These are phyloP conservation scores for Rhizopogon vinicolor DNA, from an alignment of 768 basidiomycete genomes.

Conservation along the genomic window DNA sequence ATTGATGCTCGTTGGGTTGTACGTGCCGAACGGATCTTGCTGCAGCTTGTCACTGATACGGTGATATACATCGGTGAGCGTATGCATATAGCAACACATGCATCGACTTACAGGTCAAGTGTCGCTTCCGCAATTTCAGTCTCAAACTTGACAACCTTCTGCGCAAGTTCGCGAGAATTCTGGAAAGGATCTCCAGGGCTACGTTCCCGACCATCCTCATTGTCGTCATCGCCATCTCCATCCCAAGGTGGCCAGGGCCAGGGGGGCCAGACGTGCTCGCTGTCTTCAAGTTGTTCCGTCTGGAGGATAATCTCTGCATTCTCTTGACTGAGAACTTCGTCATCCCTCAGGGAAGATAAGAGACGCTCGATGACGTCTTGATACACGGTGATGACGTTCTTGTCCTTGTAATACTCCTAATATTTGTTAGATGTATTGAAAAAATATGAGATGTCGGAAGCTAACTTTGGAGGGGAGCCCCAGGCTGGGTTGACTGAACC, in stretches of 20 bases:
- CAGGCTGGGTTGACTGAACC: slow-evolving; percentile 77
- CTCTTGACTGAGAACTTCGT: slow-evolving; percentile 20
- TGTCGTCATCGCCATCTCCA: slow-evolving; percentile 46
- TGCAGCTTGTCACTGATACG: slow-evolving; percentile 54
- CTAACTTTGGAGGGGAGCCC: slow-evolving; percentile 84
- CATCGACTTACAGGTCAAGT: slow-evolving; percentile 61
- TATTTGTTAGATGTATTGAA: slow-evolving; percentile 1
- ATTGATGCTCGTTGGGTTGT: slow-evolving; percentile 75
- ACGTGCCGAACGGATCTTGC: slow-evolving; percentile 81
- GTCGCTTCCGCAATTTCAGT: slow-evolving; percentile 70
- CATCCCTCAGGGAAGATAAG: slow-evolving; percentile 53
- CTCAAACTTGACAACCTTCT: slow-evolving; percentile 75
- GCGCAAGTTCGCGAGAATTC: slow-evolving; percentile 59
- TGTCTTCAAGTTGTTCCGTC: slow-evolving; percentile 33
- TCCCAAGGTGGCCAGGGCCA: slow-evolving; percentile 90
- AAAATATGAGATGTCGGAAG: not conserved
- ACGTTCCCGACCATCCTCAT: slow-evolving; percentile 30
- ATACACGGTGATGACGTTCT: slow-evolving; percentile 65
- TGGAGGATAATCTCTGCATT: slow-evolving; percentile 24
- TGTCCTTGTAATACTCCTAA: slow-evolving; percentile 88
- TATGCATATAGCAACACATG: not conserved
- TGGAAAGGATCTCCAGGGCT: slow-evolving; percentile 28
- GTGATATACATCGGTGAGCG: not conserved
- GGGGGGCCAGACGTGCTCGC: slow-evolving; percentile 57
- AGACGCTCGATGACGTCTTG: slow-evolving; percentile 62